Evolutionary conservation across 169 alveolate species (phyloP).

Genomic region (Cyclospora cayetanensis): DNA sequence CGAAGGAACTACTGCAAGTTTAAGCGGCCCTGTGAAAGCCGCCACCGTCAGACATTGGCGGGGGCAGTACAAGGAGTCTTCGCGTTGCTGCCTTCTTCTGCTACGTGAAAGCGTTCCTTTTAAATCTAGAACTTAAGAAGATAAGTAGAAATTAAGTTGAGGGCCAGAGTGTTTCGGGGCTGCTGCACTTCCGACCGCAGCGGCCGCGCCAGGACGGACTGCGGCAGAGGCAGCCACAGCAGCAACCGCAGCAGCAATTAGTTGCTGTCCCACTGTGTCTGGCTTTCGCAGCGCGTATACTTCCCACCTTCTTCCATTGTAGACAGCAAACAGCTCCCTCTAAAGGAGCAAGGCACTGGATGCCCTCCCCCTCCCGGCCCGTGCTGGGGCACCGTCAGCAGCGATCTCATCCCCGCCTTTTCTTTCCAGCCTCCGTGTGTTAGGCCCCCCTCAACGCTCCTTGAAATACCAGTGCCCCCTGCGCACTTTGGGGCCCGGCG

Average conservation of each 20-base stretch:
- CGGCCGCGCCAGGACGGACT: slow-evolving; percentile 49
- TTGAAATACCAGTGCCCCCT: neutral
- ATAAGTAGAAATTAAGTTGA: neutral
- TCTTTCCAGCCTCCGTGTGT: neutral
- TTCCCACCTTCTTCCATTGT: neutral
- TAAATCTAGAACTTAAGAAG: neutral
- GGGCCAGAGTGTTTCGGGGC: neutral
- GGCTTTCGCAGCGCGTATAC: slow-evolving; percentile 6
- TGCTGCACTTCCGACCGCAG: slow-evolving; percentile 44
- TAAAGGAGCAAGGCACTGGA: neutral
- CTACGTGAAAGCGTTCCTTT: neutral
- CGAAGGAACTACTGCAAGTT: neutral
- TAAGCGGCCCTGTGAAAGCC: neutral
- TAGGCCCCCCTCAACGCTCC: neutral
- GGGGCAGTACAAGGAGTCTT: neutral
- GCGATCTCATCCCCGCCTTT: neutral
- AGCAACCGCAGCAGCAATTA: neutral
- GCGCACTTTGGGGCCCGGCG: neutral
- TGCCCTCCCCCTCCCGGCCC: neutral
- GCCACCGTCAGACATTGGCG: neutral
- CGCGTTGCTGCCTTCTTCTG: neutral
- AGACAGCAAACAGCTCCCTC: neutral
- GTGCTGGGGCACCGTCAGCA: neutral
- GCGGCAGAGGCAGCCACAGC: slow-evolving; percentile 40
- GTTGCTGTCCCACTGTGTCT: neutral